Evolutionary conservation across 176 grass and related monocot species (phyloP), one percentile per base, ranked within the genome.

Genomic region (sorghum (Sorghum bicolor)): DNA sequence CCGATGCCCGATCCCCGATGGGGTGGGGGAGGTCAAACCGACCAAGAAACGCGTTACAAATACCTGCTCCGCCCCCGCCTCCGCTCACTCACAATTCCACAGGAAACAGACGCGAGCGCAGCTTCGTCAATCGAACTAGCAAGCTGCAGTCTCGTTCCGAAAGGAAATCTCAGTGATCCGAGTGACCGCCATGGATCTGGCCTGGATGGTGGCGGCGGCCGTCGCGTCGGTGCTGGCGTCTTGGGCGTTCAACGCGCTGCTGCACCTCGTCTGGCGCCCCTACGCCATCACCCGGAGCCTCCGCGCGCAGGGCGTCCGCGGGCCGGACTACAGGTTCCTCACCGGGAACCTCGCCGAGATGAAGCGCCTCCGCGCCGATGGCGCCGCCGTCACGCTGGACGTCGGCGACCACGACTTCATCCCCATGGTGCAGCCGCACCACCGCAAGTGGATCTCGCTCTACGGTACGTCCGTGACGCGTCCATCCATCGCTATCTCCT

Each of bases 381-480:
- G 2, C 22, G 85, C 74, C 28, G 53, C 12, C 26, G 5, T 26
- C 33, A 28, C 44, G 52, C 76, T 94, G 2, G 84, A 79, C 50
- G 20, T 66, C 73, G 25, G 19, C 37, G 55, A 38, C 39, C 87
- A 94, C 40, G 89, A 94, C 75, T 67, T 91, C 77, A n/a, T 76
- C 55, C 58, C 84, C 73, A 67, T 88, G 60, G 89, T 94, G 58
- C 84, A 89, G 43, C 86, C 82, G 0, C 78, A 94, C 53, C 67
- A 82, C 44, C 67, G n/a, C 63, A 82, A 85, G 64, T 91, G 89
- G 89, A 89, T 87, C 43, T 0, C 39, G 38, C 41, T 85, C 71
- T 89, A 91, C 43, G 89, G 89, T 91, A 17, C 9, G 1, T 91
- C 13, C 9, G 1, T 62, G 58, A 26, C 58, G 4, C 58, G 2